phyloP scores from a whole-genome alignment of 768 basidiomycete species.

The Pluteus cervinus region DNA sequence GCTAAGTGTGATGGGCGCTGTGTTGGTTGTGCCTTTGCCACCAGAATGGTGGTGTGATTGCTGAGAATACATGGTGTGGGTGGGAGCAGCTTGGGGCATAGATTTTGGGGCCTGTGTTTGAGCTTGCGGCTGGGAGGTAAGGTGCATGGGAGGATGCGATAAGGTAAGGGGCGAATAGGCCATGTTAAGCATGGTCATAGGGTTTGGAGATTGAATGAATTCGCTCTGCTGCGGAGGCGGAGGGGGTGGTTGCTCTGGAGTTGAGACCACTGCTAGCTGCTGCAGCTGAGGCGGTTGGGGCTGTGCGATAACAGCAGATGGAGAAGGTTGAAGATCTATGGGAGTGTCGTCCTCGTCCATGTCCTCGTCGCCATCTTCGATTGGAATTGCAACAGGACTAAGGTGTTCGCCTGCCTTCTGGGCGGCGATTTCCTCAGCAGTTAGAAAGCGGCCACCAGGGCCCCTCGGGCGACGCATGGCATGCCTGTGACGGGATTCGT shows the following conservation, averaged over 20 bases:
- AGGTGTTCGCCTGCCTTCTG: constrained; percentile 47
- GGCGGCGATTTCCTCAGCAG: constrained; percentile 90
- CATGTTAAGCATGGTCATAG: constrained; percentile 14
- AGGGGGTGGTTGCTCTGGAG: constrained; percentile 13
- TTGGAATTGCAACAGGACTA: constrained; percentile 24
- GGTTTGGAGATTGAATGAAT: constrained; percentile 11
- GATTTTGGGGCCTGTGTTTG: constrained; percentile 12
- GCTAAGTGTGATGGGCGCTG: constrained; percentile 42
- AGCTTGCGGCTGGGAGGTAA: constrained; percentile 14
- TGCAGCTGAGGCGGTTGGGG: constrained; percentile 9
- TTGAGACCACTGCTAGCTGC: constrained; percentile 3
- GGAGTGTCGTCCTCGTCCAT: constrained; percentile 32
- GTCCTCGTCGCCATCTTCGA: constrained; percentile 35
- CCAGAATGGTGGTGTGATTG: constrained; percentile 11
- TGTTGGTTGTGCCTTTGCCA: constrained; percentile 26
- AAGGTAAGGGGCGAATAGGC: constrained; percentile 12
- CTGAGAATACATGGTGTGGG: constrained; percentile 3
- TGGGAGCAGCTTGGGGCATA: constrained; percentile 7
- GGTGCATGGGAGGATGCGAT: constrained; percentile 12
- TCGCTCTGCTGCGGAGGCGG: constrained; percentile 13
- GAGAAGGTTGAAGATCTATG: constrained; percentile 8
- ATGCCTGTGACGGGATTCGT: constrained; percentile 97
- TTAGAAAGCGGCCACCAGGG: constrained; percentile 96
- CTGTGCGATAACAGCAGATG: constrained; percentile 10
- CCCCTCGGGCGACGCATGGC: constrained; percentile 96